These are phyloP conservation scores for Exsudoporus frostii DNA, from an alignment of 768 basidiomycete genomes.

Conservation along the genomic window DNA sequence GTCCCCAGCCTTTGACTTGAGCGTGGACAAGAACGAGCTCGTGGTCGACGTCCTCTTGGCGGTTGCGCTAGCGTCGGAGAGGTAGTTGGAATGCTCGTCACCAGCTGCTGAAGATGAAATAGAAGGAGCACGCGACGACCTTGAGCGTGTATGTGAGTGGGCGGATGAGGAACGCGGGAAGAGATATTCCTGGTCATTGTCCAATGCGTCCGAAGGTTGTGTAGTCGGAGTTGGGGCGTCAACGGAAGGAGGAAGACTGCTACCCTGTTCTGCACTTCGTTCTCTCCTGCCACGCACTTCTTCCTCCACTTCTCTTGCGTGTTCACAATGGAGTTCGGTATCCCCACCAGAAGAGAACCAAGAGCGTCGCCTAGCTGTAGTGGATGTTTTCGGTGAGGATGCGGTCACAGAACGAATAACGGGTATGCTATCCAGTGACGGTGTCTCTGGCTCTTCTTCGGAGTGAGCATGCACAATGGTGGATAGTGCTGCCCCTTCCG, in stretches of 20 bases:
- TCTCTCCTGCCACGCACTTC: conserved; percentile 19
- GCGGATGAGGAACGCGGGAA: conserved; percentile 43
- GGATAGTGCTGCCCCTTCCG: conserved; percentile 31
- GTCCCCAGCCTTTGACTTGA: conserved; percentile 74
- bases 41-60: conserved; percentile 29
- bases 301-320: conserved; percentile 24
- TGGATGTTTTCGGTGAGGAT: conserved; percentile 23
- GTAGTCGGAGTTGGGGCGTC: conserved; percentile 4
- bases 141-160: conserved; percentile 35
- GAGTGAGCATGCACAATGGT: conserved; percentile 26
- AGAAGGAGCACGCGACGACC: conserved; percentile 35
- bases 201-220: conserved; percentile 10
- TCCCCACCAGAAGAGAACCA: conserved; percentile 54
- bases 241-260: conserved; percentile 24
- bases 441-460: conserved; percentile 30
- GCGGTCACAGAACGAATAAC: conserved; percentile 23
- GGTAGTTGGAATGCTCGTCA: conserved; percentile 27
- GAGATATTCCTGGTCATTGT: conserved; percentile 21
- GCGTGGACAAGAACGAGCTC: conserved; percentile 70
- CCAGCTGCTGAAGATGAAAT: conserved; percentile 34
- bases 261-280: conserved; percentile 36
- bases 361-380: conserved; percentile 42
- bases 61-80: conserved; percentile 32
- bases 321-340: conserved; percentile 31
- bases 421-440: conserved; percentile 22